Conservation (phyloP, 148 eudicot species). For the Camellia sinensis region DNA sequence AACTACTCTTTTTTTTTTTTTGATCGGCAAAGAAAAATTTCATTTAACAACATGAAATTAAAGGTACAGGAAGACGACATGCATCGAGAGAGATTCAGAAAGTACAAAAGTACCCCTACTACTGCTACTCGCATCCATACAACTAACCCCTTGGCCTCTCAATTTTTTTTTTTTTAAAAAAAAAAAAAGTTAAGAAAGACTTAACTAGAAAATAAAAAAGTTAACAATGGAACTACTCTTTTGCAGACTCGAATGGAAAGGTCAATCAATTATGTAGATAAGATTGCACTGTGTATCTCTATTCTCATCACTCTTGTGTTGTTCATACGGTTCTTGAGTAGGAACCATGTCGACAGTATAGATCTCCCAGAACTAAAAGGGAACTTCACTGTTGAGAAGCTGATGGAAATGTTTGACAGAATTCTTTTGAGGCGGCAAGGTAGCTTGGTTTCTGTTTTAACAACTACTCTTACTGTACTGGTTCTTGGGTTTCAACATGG, state of each 20-base stretch:
- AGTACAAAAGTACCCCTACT: too few relatives aligned
- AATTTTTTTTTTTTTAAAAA: too few relatives aligned
- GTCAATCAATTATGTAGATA: background rate
- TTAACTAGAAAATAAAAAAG: too few relatives aligned
- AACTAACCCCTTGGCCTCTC: too few relatives aligned
- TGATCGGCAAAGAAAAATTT: too few relatives aligned
- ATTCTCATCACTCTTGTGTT: background rate
- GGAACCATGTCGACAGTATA: background rate
- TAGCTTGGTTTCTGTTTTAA: background rate
- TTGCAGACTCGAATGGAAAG: background rate
- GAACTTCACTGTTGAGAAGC: background rate
- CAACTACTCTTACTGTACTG: background rate
- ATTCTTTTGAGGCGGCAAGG: background rate
- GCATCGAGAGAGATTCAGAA: too few relatives aligned
- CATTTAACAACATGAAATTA: too few relatives aligned
- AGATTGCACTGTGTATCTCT: background rate
- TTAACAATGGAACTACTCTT: background rate
- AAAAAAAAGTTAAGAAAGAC: too few relatives aligned
- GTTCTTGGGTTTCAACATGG: conserved; percentile 7
- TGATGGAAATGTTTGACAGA: background rate
- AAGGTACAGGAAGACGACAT: too few relatives aligned
- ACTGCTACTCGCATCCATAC: too few relatives aligned
- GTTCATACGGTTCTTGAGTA: background rate
- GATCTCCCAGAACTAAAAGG: background rate
- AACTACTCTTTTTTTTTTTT: background rate